Conservation (phyloP, 768 basidiomycete genomes). For the Phlebiopsis flavidoalba region DNA sequence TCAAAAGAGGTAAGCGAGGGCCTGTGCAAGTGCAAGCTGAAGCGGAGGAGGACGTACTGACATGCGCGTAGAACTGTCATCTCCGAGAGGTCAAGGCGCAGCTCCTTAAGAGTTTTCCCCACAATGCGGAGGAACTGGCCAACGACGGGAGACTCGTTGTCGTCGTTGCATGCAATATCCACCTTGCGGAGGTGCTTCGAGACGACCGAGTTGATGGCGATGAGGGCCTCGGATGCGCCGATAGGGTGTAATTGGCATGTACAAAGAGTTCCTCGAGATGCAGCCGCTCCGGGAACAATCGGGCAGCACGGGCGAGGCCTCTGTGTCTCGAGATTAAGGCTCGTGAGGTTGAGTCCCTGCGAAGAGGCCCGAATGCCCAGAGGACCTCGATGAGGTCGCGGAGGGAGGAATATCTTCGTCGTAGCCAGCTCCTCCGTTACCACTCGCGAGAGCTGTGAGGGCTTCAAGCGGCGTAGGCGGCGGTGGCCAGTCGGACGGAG, state of each 20-base stretch:
- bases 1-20: not conserved
- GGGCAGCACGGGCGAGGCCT: not conserved
- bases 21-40: not conserved
- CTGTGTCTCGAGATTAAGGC: not conserved
- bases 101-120: not conserved
- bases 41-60: not conserved
- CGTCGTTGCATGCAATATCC: not conserved
- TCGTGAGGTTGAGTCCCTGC: not conserved
- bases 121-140: not conserved
- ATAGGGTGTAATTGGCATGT: not conserved
- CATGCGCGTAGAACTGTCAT: slow-evolving; percentile 1
- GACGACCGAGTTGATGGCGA: not conserved
- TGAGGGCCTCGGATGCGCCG: not conserved
- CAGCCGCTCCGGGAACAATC: not conserved
- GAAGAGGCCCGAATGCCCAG: not conserved
- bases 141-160: not conserved
- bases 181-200: not conserved
- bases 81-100: not conserved
- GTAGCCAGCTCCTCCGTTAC: not conserved
- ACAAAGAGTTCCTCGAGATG: not conserved
- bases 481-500: not conserved
- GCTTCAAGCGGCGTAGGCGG: not conserved
- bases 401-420: not conserved
- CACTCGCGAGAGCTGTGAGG: slow-evolving; percentile 1
- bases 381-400: not conserved